phyloP scores from a whole-genome alignment of 1,284 basidiomycete genomes.

The Microbotryum scabiosae region DNA sequence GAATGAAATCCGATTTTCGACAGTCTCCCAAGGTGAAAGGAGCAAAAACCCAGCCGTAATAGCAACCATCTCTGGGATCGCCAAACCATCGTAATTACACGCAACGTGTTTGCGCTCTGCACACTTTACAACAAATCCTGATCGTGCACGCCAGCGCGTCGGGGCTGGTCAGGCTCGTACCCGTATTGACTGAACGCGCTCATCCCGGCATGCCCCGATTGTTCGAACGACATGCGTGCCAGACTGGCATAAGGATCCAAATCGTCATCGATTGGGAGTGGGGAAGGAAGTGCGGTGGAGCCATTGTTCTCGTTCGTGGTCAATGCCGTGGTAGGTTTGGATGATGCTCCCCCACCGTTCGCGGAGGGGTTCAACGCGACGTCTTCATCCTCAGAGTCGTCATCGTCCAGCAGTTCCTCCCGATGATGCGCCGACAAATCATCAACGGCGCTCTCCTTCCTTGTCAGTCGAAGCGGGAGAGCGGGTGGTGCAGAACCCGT shows the following conservation, averaged over 20 bases:
- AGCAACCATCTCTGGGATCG: too few relatives aligned
- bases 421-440: neutral
- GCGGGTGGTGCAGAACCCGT: neutral
- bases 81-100: too few relatives aligned
- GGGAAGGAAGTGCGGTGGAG: neutral
- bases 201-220: too few relatives aligned
- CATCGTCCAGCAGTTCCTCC: conserved; percentile 8
- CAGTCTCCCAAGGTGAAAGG: too few relatives aligned
- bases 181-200: too few relatives aligned
- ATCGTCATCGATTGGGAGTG: conserved; percentile 4
- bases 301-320: neutral
- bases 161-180: too few relatives aligned
- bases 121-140: too few relatives aligned
- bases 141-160: too few relatives aligned
- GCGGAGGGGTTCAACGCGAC: conserved; percentile 23
- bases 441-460: neutral
- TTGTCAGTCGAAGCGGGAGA: conserved; percentile 1
- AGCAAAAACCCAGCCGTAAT: too few relatives aligned
- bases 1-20: too few relatives aligned
- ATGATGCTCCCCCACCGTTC: neutral
- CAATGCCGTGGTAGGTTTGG: neutral
- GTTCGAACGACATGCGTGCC: conserved; percentile 21
- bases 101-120: too few relatives aligned
- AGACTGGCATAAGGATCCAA: conserved; percentile 30
- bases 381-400: conserved; percentile 25